phyloP scores from a whole-genome alignment of 768 basidiomycete species.

The Suillus cothurnatus region DNA sequence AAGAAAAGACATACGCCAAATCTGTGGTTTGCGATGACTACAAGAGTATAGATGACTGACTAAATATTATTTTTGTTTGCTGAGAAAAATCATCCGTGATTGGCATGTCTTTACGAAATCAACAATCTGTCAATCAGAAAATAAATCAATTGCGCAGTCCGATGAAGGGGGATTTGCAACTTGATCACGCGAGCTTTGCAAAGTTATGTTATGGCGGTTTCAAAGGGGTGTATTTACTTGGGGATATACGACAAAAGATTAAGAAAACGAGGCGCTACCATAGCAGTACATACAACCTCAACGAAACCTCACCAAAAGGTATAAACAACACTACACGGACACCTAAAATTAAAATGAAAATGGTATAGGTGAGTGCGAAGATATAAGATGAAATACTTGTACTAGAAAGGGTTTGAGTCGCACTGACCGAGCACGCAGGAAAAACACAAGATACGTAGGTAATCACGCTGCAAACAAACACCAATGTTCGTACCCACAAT shows the following conservation, averaged over 20 bases:
- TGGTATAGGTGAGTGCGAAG: slow-evolving; percentile 25
- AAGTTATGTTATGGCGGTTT: slow-evolving; percentile 3
- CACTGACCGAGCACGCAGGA: slow-evolving; percentile 6
- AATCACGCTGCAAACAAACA: slow-evolving; percentile 9
- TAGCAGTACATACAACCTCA: slow-evolving; percentile 21
- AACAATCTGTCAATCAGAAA: not conserved
- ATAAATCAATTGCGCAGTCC: not conserved
- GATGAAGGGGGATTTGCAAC: not conserved
- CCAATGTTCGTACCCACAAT: slow-evolving; percentile 28
- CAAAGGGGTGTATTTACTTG: slow-evolving; percentile 7
- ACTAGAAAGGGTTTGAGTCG: slow-evolving; percentile 4
- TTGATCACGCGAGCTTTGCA: no score
- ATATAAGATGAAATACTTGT: slow-evolving; percentile 19
- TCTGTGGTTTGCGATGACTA: not conserved
- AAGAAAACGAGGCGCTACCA: slow-evolving; percentile 15
- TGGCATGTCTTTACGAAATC: not conserved
- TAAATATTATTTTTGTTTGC: not conserved
- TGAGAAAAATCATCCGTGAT: not conserved
- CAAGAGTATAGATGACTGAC: not conserved
- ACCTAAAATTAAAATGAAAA: slow-evolving; percentile 21
- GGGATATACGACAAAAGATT: slow-evolving; percentile 17
- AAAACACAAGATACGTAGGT: slow-evolving; percentile 1
- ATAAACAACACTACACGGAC: slow-evolving; percentile 26
- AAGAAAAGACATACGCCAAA: not conserved
- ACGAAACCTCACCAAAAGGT: slow-evolving; percentile 11